Base-by-base conservation (phyloP, 2,329 filamentous ascomycete genomes). In the Sclerotinia subarctica region DNA sequence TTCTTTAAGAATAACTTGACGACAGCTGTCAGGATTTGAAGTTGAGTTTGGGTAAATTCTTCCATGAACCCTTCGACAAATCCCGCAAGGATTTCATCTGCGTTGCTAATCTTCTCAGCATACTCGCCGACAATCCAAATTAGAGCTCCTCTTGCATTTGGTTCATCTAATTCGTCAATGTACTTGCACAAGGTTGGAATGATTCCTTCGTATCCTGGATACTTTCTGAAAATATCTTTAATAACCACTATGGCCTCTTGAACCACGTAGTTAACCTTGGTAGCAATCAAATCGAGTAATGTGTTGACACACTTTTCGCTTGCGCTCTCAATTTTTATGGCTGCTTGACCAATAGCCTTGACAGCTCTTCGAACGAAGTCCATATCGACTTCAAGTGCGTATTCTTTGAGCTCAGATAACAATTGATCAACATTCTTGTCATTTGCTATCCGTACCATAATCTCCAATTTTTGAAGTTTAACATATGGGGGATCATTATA, bases 121-220 rank as follows among this genome's bases (percentile, higher is more conserved):
- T 99, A 99, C 79, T 99, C 95, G 73, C 95, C 95, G 7, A 99
- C 94, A 73, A 99, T 98, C 95, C 95, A 99, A 76, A 99, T 98
- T 69, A 99, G 82, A 29, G 94, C 91, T 3, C 91, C 94, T 76
- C 95, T 85, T 8, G 95, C 95, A 74, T 93, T 90, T 1, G 94
- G 94, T 79, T 99, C 95, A 77, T 99, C 95, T 72, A 99, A 80
- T 74, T 99, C 95, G 75, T 99, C 95, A 70, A 99, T 97, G 77
- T 96, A 93, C 78, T 97, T 88, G 82, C 96, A 99, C 19, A 99
- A 85, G 0, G 93, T 96, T 3, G 94, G 94, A 74, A 99, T 99
- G 73, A 99, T 96, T 38, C 94, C 95, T 80, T 99, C 95, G 76
- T 97, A 99, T 26, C 95, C 95, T 11, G 94, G 94, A 75, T 99